Conservation (phyloP, 192 early-diverging fungal genomes). For the Coemansia sp. region DNA sequence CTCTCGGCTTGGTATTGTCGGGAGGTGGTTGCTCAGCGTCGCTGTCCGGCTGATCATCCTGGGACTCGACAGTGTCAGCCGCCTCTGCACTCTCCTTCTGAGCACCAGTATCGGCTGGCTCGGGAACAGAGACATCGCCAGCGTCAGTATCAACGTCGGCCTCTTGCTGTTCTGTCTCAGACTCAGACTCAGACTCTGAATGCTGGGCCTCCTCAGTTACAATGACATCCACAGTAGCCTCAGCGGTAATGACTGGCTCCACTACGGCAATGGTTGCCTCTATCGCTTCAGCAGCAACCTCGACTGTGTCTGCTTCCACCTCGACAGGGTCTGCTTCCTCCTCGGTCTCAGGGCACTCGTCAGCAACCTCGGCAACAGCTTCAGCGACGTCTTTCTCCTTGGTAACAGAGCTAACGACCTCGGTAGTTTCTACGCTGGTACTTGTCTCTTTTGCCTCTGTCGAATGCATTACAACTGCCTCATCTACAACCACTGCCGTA, state of each 20-base stretch:
- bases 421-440: background rate
- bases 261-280: background rate
- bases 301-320: background rate
- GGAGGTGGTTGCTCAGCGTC: background rate
- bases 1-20: background rate
- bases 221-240: background rate
- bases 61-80: background rate
- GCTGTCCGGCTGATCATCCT: background rate
- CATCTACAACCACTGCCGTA: background rate
- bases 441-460: background rate
- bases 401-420: background rate
- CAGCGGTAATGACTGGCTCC: background rate
- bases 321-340: background rate
- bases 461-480: conserved; percentile 5
- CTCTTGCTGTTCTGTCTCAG: background rate
- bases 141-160: background rate
- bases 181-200: background rate
- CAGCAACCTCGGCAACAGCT: background rate
- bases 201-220: background rate
- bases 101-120: background rate
- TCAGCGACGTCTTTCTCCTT: background rate
- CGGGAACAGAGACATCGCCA: background rate
- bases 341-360: background rate
- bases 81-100: background rate
- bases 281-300: background rate